Percentiles rank a stretch among this genome's conserved stretches.
Conservation (phyloP, 768 basidiomycete genomes). For the Hortiboletus campestris region DNA sequence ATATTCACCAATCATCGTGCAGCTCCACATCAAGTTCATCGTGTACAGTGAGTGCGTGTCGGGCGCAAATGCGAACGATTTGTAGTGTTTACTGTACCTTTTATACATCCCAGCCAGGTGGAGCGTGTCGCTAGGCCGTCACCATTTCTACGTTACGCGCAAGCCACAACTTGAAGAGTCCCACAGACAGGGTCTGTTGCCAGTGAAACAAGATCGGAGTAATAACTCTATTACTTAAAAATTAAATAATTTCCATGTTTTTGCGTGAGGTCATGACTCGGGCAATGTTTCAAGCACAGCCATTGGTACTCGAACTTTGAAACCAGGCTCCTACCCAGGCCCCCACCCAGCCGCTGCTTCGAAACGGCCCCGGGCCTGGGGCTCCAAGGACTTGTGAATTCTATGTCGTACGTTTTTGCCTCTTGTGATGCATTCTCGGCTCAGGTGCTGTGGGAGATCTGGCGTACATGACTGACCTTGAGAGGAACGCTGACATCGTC, state of each 20-base stretch:
- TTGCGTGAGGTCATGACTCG: no score
- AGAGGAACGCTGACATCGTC: constrained; percentile 58
- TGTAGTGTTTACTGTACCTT: background rate
- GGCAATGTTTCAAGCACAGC: no score
- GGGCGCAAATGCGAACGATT: background rate
- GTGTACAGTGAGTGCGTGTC: background rate
- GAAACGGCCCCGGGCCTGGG: no score
- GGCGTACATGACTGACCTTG: constrained; percentile 67
- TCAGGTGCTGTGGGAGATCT: constrained; percentile 54
- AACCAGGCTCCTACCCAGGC: no score
- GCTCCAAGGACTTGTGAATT: no score
- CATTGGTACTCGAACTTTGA: no score
- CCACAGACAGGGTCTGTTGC: background rate
- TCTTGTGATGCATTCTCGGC: background rate
- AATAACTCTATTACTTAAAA: no score
- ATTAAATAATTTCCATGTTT: no score
- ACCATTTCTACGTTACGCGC: background rate
- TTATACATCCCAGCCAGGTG: background rate
- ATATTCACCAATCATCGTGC: constrained; percentile 2
- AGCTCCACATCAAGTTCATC: background rate
- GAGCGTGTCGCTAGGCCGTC: background rate
- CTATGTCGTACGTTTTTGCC: background rate
- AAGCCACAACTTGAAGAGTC: background rate
- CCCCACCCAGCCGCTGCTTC: no score
- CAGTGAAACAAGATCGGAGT: no score